Evolutionary conservation across 1,284 basidiomycete genomes (phyloP), one percentile per base, ranked within the genome.

Genomic region (Tausonia pullulans): DNA sequence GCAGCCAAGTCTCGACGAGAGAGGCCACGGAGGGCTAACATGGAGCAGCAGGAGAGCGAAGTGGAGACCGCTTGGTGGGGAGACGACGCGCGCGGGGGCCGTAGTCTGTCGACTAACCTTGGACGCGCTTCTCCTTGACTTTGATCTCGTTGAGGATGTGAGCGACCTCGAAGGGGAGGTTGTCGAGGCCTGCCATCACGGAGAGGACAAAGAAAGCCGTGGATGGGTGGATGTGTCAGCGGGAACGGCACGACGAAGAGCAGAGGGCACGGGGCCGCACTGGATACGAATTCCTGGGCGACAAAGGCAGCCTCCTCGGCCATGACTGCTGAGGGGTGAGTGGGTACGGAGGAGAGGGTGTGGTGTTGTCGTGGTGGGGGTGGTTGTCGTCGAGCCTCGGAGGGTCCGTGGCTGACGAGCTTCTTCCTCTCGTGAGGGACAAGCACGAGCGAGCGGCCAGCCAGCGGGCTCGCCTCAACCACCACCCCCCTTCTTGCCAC

Each of bases 121-220:
- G 71, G 43, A 76, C 74, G 50, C 73, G 63, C 41, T 70, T 66
- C 62, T 78, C 77, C 69, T 78, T 80, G 66, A 81, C 81, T 62
- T 70, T 69, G 61, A 90, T 88, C 74, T 89, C 87, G 59, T 84
- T 81, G 10, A 88, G 78, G 8, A 89, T 76, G 72, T 84, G 84
- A 46, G 82, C 82, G 6, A 88, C 82, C 73, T 89, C 87, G 62
- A 80, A 81, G 0, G 86, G 85, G 54, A 89, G 78, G 71, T 88
- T 89, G 69, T 90, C 87, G 44, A 90, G 78, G 69, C 82, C 87
- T 87, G 72, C 45, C 3, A 6, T 9, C 11, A 10, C 53, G 40
- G 27, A 55, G 51, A 16, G 51, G 14, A 41, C n/a, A 14, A n/a
- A 45, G 60, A 40, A 16, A 54, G 53, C 3, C 39, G 51, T 45